Base-by-base conservation (phyloP, 129 eudicot genomes). In the Saposhnikovia divaricata region DNA sequence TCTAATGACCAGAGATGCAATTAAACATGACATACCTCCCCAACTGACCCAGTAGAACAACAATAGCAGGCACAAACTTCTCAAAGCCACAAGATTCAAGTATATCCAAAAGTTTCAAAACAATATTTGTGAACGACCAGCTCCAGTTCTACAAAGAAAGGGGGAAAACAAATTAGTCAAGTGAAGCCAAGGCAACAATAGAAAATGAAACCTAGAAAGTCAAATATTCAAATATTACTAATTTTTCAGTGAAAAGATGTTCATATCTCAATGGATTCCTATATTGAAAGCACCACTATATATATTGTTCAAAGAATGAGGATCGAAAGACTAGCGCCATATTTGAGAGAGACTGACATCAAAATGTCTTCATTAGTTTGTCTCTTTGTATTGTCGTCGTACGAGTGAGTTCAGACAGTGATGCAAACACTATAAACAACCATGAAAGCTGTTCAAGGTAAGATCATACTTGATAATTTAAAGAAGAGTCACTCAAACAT, bases 41-140 rank as follows among this genome's bases (percentile, higher is more conserved):
- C 44, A 93, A 55, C 77, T 89, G 89, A 72, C 98, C 98, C 66
- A 93, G 88, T 80, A 93, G 90, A 59, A 87, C 61, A 82, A 89
- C 77, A 72, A 85, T 78, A 28, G 91, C 87, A 82, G 91, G 76
- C 83, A 87, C 82, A 57, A 75, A 74, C 31, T 69, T 66, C 82
- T 87, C 93, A 77, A 42, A 51, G 43, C 53, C 72, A 80, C 83
- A 82, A 13, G 81, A 82, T 71, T 94, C 96, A 76, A 85, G 66
- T 76, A 87, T 46, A 75, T 75, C 81, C 78, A 88, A 80, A 80
- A 90, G 68, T 74, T 74, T 84, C 40, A 59, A 44, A 27, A 90
- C 75, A 63, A 94, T 82, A 73, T 94, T 90, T 79, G 84, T 80
- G 21, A 83, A 80, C 75, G 90, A 79, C 98, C 98, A 90, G 71